phyloP scores from a whole-genome alignment of 2,329 filamentous ascomycete species.

The Fusarium mexicanum region DNA sequence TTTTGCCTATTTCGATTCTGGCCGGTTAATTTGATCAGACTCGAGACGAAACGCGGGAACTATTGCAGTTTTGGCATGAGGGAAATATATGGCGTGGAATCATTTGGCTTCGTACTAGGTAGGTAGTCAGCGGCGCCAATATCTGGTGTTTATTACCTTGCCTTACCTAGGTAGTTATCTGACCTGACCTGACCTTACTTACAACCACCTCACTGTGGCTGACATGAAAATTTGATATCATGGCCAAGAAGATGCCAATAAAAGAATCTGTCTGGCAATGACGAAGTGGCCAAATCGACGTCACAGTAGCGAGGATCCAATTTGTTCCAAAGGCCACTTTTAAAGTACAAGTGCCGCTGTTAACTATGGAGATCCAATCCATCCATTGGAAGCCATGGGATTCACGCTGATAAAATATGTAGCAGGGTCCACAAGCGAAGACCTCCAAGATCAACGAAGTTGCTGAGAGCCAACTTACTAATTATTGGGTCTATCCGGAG shows the following conservation, averaged over 20 bases:
- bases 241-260: slow-evolving; percentile 9
- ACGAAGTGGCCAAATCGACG: slow-evolving; percentile 35
- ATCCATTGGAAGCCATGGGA: not conserved
- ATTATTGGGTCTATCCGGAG: not conserved
- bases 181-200: not conserved
- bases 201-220: not conserved
- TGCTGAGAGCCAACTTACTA: not conserved
- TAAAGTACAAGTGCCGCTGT: slow-evolving; percentile 14
- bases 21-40: slow-evolving; percentile 33
- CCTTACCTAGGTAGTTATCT: not conserved
- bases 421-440: slow-evolving; percentile 18
- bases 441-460: slow-evolving; percentile 19
- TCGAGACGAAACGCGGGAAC: not conserved
- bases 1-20: slow-evolving; percentile 31
- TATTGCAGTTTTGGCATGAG: slow-evolving; percentile 26
- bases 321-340: slow-evolving; percentile 5
- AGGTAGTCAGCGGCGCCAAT: not conserved
- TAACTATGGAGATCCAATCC: slow-evolving; percentile 20
- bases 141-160: not conserved
- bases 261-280: slow-evolving; percentile 13
- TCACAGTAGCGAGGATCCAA: slow-evolving; percentile 29
- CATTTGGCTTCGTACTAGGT: not conserved
- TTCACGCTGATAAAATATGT: slow-evolving; percentile 19
- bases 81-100: slow-evolving; percentile 25
- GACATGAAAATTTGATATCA: not conserved